Evolutionary conservation across 78 protist species (phyloP), one percentile per base, ranked within the genome.

Genomic region (Pigoraptor vietnamica): DNA sequence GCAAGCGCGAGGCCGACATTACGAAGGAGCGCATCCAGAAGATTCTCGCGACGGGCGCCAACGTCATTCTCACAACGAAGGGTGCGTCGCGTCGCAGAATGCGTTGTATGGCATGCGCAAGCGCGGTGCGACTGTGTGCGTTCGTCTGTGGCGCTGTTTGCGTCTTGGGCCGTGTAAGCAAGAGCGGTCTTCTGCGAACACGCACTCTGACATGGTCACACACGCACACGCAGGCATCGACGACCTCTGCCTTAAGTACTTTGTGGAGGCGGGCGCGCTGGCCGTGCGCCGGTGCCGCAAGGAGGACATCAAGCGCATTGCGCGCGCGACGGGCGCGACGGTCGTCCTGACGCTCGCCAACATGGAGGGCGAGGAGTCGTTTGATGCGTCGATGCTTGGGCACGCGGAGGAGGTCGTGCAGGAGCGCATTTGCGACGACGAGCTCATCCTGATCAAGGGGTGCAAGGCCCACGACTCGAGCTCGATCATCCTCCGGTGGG

Each of bases 51-150:
- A 91, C 99, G 0, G 99, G 99, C 48, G 99, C 99, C 25, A 99
- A 99, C 90, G 99, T 99, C 83, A 91, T 99, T 35, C 95, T 99
- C 35, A 98, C 99, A 37, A 97, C 99, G 87, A 95, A 98, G 95
- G 94, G 2, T 0, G n/a, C n/a, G n/a, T n/a, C n/a, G n/a, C n/a
- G n/a, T n/a, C n/a, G n/a, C n/a, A 9, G 24, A n/a, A n/a, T n/a
- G n/a, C n/a, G n/a, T n/a, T n/a, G n/a, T n/a, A n/a, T n/a, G n/a
- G n/a, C n/a, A n/a, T n/a, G n/a, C 14, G 56, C 56, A 2, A 2
- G 56, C 56, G 56, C 56, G 25, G 56, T 40, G 25, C 56, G 56
- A 14, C 56, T 40, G 2, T 40, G 2, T 56, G 2, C n/a, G 2
- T 56, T 9, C 32, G 21, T 21, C 1, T 24, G 2, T 56, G 32